Conservation (phyloP, 1,284 basidiomycete species). For the Trametes pubescens region DNA sequence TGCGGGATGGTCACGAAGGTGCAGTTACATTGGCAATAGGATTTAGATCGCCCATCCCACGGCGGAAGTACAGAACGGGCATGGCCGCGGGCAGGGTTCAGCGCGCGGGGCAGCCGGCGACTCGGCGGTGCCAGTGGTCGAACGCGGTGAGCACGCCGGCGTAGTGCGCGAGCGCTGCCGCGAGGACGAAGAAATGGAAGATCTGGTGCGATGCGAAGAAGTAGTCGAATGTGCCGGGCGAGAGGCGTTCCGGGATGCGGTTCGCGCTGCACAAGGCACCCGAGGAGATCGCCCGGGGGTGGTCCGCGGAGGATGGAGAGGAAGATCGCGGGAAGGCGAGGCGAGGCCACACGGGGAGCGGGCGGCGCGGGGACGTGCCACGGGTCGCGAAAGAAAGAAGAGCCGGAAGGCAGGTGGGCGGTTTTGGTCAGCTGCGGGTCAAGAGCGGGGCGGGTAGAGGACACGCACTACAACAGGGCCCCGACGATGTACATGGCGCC, state of each 20-base stretch:
- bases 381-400: conserved; percentile 6
- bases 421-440: conserved; percentile 19
- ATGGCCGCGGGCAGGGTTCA: conserved; percentile 1
- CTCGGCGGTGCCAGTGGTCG: conserved; percentile 60
- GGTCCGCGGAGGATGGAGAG: conserved; percentile 17
- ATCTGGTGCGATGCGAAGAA: conserved; percentile 87
- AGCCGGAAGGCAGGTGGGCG: not conserved
- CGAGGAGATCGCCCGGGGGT: conserved; percentile 10
- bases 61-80: conserved; percentile 12
- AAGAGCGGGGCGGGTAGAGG: not conserved
- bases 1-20: too few species aligned
- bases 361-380: not conserved
- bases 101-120: conserved; percentile 29
- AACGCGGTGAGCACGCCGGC: conserved; percentile 62
- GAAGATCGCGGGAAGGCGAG: conserved; percentile 32
- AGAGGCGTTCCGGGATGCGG: conserved; percentile 81
- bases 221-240: conserved; percentile 84
- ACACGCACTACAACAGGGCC: conserved; percentile 82
- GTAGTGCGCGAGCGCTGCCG: conserved; percentile 83
- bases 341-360: not conserved
- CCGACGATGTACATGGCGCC: conserved; percentile 80
- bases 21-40: not conserved
- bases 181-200: conserved; percentile 85
- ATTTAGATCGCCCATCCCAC: not conserved
- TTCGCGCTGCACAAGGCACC: conserved; percentile 64